phyloP scores from a whole-genome alignment of 805 yeast species.

The Suhomyces canberraensis region DNA sequence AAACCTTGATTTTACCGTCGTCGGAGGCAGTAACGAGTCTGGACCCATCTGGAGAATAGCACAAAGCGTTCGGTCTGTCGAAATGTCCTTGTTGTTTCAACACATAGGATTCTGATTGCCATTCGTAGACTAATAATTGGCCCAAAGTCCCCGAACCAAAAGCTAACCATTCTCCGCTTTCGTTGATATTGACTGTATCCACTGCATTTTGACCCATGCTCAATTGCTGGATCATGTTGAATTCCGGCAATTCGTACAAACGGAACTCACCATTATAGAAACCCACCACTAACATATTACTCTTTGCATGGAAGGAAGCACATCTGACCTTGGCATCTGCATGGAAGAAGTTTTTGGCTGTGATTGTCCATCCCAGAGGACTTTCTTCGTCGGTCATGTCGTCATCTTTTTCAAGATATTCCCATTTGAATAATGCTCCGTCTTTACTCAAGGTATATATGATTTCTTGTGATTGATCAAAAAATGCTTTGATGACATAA shows the following conservation, averaged over 20 bases:
- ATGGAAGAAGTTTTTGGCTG: slow-evolving; percentile 70
- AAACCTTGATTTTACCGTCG: slow-evolving; percentile 93
- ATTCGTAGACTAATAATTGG: slow-evolving; percentile 94
- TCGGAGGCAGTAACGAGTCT: slow-evolving; percentile 90
- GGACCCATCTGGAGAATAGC: slow-evolving; percentile 94
- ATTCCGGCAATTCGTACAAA: slow-evolving; percentile 80
- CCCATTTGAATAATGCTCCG: slow-evolving; percentile 93
- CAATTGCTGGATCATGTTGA: slow-evolving; percentile 76
- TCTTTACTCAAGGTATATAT: slow-evolving; percentile 91
- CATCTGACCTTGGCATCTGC: slow-evolving; percentile 72
- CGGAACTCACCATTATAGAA: slow-evolving; percentile 88
- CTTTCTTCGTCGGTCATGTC: slow-evolving; percentile 34
- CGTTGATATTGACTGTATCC: slow-evolving; percentile 74
- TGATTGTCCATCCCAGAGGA: slow-evolving; percentile 73
- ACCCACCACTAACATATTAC: slow-evolving; percentile 80
- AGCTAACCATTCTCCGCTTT: slow-evolving; percentile 94
- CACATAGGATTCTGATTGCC: slow-evolving; percentile 97
- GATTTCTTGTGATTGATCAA: slow-evolving; percentile 81
- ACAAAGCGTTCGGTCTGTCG: slow-evolving; percentile 78
- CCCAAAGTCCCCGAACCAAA: slow-evolving; percentile 90
- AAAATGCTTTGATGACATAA: slow-evolving; percentile 81
- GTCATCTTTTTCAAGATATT: slow-evolving; percentile 58
- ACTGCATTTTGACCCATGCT: slow-evolving; percentile 91
- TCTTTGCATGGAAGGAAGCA: slow-evolving; percentile 73
- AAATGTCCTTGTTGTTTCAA: slow-evolving; percentile 97